Evolutionary conservation across 768 basidiomycete genomes (phyloP).

Genomic region (Mycena amicta): DNA sequence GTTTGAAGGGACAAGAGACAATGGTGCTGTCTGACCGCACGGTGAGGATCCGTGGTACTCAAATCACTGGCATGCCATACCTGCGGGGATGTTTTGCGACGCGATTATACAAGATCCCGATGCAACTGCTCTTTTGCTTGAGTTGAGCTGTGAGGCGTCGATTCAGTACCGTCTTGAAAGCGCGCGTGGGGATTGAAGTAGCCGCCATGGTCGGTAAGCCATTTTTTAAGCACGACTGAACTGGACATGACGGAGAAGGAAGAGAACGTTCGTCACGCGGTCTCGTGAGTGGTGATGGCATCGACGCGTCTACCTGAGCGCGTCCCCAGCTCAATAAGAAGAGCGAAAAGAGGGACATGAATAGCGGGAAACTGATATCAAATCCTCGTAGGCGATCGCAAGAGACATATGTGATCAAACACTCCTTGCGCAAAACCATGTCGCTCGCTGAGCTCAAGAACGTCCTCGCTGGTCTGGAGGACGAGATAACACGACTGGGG

Average conservation of each 20-base stretch:
- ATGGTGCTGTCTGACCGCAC: conserved; percentile 47
- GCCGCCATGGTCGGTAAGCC: conserved; percentile 54
- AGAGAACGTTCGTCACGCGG: too few relatives aligned
- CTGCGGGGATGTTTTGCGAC: conserved; percentile 40
- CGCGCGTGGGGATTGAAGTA: conserved; percentile 49
- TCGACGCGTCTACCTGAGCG: too few relatives aligned
- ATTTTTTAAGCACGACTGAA: conserved; percentile 32
- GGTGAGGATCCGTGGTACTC: neutral
- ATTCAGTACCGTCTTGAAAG: conserved; percentile 49
- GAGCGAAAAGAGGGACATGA: neutral
- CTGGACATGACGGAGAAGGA: neutral
- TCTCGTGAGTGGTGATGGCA: too few relatives aligned
- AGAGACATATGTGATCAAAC: neutral
- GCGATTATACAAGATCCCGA: conserved; percentile 58
- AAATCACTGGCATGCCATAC: neutral
- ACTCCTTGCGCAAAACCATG: too few relatives aligned
- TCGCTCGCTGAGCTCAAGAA: too few relatives aligned
- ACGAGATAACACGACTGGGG: too few relatives aligned
- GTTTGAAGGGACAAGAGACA: conserved; percentile 67
- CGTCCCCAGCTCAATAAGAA: neutral
- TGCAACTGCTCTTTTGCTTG: conserved; percentile 27
- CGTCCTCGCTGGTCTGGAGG: too few relatives aligned
- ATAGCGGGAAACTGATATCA: neutral
- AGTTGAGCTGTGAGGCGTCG: conserved; percentile 12
- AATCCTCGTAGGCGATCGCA: neutral